Evolutionary conservation across 352 stramenopile genomes (phyloP).

Genomic region (Phytophthora citricola): DNA sequence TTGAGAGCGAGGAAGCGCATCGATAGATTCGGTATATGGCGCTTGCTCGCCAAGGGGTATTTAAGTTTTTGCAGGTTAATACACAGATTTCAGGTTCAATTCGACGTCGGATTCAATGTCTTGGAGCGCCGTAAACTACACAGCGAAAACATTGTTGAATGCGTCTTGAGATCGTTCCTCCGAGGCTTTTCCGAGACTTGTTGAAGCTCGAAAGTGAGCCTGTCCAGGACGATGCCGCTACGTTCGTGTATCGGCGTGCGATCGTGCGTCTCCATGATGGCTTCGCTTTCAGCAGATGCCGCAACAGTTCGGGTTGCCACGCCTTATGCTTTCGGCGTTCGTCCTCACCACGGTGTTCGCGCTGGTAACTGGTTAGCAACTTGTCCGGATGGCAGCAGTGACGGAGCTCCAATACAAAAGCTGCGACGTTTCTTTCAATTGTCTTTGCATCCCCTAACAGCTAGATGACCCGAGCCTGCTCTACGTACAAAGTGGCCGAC

Average conservation of each 20-base stretch:
- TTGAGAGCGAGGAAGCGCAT: conserved; percentile 19
- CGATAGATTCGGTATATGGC: conserved; percentile 20
- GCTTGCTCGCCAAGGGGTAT: conserved; percentile 32
- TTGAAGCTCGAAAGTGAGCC: conserved; percentile 16
- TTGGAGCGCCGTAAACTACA: no score
- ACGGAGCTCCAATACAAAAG: background rate
- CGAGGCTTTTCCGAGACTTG: background rate
- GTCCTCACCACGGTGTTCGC: background rate
- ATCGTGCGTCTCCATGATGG: conserved; percentile 15
- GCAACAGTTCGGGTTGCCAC: conserved; percentile 12
- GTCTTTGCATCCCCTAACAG: conserved; percentile 21
- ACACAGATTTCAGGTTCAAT: conserved; percentile 24
- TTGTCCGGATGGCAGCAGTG: conserved; percentile 11
- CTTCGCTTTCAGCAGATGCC: conserved; percentile 33
- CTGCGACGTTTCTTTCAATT: conserved; percentile 10
- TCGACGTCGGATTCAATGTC: background rate
- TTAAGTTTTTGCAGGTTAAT: conserved; percentile 39
- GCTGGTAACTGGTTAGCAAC: conserved; percentile 1
- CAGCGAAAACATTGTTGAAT: conserved; percentile 5
- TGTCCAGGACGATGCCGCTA: conserved; percentile 4
- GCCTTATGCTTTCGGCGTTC: background rate
- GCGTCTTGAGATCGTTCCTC: no score
- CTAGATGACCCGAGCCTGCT: no score
- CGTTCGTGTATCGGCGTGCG: background rate
- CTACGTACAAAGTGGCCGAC: no score